Evolutionary conservation across 2,329 filamentous ascomycete species (phyloP).

Genomic region (Leptographium flavum): DNA sequence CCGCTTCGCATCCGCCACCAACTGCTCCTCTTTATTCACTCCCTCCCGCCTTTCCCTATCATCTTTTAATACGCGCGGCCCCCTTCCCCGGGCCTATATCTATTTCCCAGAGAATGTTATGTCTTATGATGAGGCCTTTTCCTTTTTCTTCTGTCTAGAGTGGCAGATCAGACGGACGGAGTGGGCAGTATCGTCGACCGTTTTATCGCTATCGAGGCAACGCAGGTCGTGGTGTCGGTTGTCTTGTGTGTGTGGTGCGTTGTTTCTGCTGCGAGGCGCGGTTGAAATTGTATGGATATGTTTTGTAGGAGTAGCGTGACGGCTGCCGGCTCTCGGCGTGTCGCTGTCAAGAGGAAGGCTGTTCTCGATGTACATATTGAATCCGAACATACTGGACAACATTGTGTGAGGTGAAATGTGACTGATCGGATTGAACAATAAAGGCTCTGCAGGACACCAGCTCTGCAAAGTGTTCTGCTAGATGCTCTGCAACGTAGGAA

Average conservation of each 20-base stretch:
- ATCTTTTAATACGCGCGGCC: slow-evolving; percentile 5
- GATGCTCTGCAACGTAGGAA: too few species aligned
- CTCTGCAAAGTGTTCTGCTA: too few species aligned
- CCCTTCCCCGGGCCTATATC: not conserved
- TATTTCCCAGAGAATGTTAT: slow-evolving; percentile 5
- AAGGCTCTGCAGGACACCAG: too few species aligned
- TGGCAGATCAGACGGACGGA: slow-evolving; percentile 2
- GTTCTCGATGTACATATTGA: slow-evolving; percentile 6
- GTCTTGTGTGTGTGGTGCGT: not conserved
- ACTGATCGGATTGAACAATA: too few species aligned
- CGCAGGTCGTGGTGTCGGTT: slow-evolving; percentile 5
- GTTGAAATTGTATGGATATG: slow-evolving; percentile 4
- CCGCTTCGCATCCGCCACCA: not conserved
- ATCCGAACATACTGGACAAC: slow-evolving; percentile 6
- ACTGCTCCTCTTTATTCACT: not conserved
- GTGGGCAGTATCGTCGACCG: not conserved
- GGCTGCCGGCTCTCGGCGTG: too few species aligned
- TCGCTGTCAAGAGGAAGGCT: not conserved
- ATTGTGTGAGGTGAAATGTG: too few species aligned
- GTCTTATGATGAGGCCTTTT: slow-evolving; percentile 1
- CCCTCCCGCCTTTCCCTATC: not conserved
- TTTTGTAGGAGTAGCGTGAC: slow-evolving; percentile 3
- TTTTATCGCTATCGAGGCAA: slow-evolving; percentile 4
- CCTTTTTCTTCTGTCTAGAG: slow-evolving; percentile 1
- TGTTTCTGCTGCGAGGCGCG: not conserved